These are phyloP conservation scores for Tolypocladium pustulatum DNA, from an alignment of 2,329 filamentous ascomycete species.

Conservation along the genomic window DNA sequence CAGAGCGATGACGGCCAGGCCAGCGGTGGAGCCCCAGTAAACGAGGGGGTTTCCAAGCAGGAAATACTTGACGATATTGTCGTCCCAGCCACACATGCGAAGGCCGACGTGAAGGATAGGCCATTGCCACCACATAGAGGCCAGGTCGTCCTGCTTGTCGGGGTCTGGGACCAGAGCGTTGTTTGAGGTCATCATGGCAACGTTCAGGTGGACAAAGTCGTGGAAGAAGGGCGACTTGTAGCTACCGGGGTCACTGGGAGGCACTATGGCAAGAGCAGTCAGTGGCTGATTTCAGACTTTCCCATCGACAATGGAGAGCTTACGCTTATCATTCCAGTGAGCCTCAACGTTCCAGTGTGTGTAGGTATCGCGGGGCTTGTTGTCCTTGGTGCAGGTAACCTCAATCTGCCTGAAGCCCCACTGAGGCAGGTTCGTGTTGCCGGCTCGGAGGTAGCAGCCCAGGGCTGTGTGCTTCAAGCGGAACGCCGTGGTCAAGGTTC, in stretches of 20 bases:
- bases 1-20: constrained; percentile 61
- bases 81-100: constrained; percentile 98
- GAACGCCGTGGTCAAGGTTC: constrained; percentile 90
- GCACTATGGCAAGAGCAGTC: constrained; percentile 46
- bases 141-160: constrained; percentile 97
- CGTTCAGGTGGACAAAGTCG: constrained; percentile 95
- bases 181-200: constrained; percentile 99
- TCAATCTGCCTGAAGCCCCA: constrained; percentile 99
- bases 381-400: constrained; percentile 86
- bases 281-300: background rate
- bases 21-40: constrained; percentile 87
- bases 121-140: constrained; percentile 98
- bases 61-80: constrained; percentile 94
- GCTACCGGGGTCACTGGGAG: constrained; percentile 75
- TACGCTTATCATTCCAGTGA: constrained; percentile 86
- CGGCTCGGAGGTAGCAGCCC: constrained; percentile 88
- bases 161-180: constrained; percentile 95
- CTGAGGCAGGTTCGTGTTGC: constrained; percentile 91
- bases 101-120: constrained; percentile 89
- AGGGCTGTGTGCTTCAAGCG: constrained; percentile 72
- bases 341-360: constrained; percentile 99
- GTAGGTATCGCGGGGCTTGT: constrained; percentile 85
- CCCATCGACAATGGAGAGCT: constrained; percentile 25
- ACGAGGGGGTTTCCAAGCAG: constrained; percentile 91
- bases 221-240: constrained; percentile 97